Percentiles rank a stretch among this genome's conserved stretches.
phyloP scores from a whole-genome alignment of 805 yeast species.

The Candida piceae region DNA sequence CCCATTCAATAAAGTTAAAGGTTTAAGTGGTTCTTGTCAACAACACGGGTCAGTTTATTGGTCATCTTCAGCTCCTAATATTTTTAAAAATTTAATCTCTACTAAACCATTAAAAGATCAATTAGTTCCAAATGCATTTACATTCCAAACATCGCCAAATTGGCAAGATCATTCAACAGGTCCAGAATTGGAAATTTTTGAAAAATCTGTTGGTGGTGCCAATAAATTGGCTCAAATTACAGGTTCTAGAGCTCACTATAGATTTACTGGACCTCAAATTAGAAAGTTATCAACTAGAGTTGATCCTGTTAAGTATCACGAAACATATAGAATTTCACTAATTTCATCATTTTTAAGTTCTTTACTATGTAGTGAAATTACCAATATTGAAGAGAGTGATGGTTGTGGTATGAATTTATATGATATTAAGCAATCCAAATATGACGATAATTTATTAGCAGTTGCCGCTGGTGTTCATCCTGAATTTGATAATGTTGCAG shows the following conservation, averaged over 20 bases:
- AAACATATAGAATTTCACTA: slow-evolving; percentile 60
- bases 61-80: slow-evolving; percentile 43
- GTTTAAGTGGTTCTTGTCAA: slow-evolving; percentile 82
- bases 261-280: slow-evolving; percentile 92
- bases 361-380: slow-evolving; percentile 58
- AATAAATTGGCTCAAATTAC: slow-evolving; percentile 57
- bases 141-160: slow-evolving; percentile 69
- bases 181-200: slow-evolving; percentile 58
- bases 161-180: slow-evolving; percentile 95
- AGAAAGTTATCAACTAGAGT: slow-evolving; percentile 57
- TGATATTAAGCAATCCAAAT: slow-evolving; percentile 55
- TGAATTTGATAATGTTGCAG: slow-evolving; percentile 32
- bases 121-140: slow-evolving; percentile 46
- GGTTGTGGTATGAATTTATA: slow-evolving; percentile 93
- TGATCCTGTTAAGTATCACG: slow-evolving; percentile 45
- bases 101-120: slow-evolving; percentile 39
- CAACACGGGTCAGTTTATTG: slow-evolving; percentile 91
- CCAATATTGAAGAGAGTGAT: slow-evolving; percentile 73
- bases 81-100: slow-evolving; percentile 35
- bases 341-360: slow-evolving; percentile 78
- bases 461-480: slow-evolving; percentile 50
- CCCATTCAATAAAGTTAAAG: slow-evolving; percentile 55
- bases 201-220: slow-evolving; percentile 56
- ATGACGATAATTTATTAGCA: slow-evolving; percentile 51
- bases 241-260: slow-evolving; percentile 83